Conservation (phyloP, 1,139 yeast species). For the Debaryomycetaceae sp. region DNA sequence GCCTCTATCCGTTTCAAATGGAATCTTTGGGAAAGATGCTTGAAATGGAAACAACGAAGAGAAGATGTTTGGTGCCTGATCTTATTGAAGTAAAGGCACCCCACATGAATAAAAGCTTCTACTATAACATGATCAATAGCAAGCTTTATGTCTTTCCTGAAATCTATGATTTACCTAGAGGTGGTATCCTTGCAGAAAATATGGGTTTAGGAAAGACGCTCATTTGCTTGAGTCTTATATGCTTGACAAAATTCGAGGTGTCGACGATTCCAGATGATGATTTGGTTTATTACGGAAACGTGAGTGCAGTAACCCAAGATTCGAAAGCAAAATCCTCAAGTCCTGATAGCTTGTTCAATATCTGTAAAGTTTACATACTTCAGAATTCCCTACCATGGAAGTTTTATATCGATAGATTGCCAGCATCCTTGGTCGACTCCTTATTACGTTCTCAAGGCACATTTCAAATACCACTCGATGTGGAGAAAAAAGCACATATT, state of each 20-base stretch:
- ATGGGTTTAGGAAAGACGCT: conserved; percentile 76
- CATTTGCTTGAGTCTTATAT: conserved; percentile 59
- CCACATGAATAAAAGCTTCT: conserved; percentile 12
- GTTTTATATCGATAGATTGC: conserved; percentile 39
- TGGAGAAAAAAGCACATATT: conserved; percentile 19
- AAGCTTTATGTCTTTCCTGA: conserved; percentile 33
- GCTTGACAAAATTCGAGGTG: conserved; percentile 51
- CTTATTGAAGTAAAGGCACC: conserved; percentile 29
- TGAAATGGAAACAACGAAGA: conserved; percentile 43
- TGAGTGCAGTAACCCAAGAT: conserved; percentile 2
- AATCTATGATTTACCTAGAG: conserved; percentile 46
- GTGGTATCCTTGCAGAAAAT: conserved; percentile 72
- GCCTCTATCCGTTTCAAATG: conserved; percentile 54
- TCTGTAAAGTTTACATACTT: conserved; percentile 42
- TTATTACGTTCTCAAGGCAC: conserved; percentile 40
- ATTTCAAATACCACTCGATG: conserved; percentile 32
- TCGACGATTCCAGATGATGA: conserved; percentile 42
- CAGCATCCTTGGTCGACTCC: conserved; percentile 35
- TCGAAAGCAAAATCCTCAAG: conserved; percentile 4
- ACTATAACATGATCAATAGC: conserved; percentile 31
- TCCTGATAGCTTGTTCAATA: conserved; percentile 23
- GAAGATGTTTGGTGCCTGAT: conserved; percentile 41
- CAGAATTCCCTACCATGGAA: conserved; percentile 58
- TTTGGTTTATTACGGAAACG: conserved; percentile 14
- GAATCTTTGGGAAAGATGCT: conserved; percentile 59